A percentile compares a stretch with the other conserved stretches of the same genome.
phyloP scores from a whole-genome alignment of 2,329 filamentous ascomycete species.

The Leptographium wingfieldii region DNA sequence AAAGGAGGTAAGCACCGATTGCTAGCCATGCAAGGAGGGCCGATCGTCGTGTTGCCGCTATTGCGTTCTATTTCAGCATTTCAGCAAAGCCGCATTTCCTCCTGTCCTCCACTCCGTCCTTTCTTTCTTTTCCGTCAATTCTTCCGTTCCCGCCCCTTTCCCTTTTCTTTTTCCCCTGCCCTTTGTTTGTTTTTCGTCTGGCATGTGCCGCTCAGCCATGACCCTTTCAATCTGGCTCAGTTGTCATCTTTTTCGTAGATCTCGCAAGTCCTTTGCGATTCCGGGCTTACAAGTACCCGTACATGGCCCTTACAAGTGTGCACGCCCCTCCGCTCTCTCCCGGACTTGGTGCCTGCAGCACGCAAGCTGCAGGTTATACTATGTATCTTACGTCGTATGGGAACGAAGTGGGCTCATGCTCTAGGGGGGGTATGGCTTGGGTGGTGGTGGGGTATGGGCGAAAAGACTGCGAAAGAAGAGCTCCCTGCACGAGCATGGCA shows the following conservation, averaged over 20 bases:
- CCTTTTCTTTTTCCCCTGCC: neutral
- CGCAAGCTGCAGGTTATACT: slow-evolving; percentile 2
- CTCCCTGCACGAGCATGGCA: neutral
- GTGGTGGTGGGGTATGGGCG: neutral
- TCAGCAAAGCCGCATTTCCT: neutral
- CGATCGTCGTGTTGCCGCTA: neutral
- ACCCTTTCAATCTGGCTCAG: neutral
- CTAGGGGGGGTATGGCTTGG: neutral
- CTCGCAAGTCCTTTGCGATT: neutral
- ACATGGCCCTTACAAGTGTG: neutral
- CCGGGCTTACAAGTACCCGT: neutral
- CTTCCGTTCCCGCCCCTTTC: neutral
- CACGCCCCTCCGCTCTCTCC: neutral
- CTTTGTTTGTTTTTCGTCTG: neutral
- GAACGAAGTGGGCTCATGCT: neutral
- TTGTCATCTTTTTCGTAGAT: neutral
- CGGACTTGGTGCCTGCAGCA: slow-evolving; percentile 7
- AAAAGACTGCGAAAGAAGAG: neutral
- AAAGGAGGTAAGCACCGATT: neutral
- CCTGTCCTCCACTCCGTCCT: neutral
- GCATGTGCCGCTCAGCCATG: neutral
- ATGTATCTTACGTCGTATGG: neutral
- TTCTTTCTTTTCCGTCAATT: neutral
- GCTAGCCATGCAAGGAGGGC: neutral
- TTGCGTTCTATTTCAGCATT: neutral